Base-by-base conservation (phyloP, 169 alveolate species). In the Cyclospora cayetanensis region DNA sequence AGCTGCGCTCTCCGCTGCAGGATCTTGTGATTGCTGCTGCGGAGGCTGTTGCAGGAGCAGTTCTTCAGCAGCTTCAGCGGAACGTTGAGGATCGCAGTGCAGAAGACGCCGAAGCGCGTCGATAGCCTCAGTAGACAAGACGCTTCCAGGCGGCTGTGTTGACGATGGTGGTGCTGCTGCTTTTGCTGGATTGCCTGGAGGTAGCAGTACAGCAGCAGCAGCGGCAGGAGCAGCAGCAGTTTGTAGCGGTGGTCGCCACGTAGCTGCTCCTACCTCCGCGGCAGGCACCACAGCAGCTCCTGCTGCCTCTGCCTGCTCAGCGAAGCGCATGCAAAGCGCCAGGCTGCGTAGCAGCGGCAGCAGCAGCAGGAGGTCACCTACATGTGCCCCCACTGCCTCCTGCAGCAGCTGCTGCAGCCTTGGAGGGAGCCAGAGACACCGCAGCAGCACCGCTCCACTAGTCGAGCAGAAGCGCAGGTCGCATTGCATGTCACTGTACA, bases 361-460 rank as follows among this genome's bases (percentile, higher is more conserved):
- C 72, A 86, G 92, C 60, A 66, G 84, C 76, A 86, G 76, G 37
- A 86, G 41, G 41, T 72, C 84, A 7, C 31, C 84, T 1, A 41
- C 84, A 29, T 72, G 84, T 72, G 84, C 84, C 41, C 63, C 84
- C 41, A 60, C 84, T 72, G 84, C 84, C 41, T 41, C 31, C 76
- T 27, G 63, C 60, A 86, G 43, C 77, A 86, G 86, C 74, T 68
- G 86, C 92, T 41, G 92, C 70, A 86, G 92, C 66, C 72, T 84
- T 41, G 74, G 85, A 12, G 92, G 92, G 74, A 86, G 74, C 92
- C 92, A 86, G 25, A 60, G 34, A 20, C 92, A 86, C 41, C 80
- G 85, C 84, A 86, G 76, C 77, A 34, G 92, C 85, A 43, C 27
- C 15, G 77, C 53, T 1, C 92, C 92, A 39, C 85, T 86, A 18